These are phyloP conservation scores for Exophiala spinifera DNA, from an alignment of 2,329 filamentous ascomycete genomes.

Conservation along the genomic window DNA sequence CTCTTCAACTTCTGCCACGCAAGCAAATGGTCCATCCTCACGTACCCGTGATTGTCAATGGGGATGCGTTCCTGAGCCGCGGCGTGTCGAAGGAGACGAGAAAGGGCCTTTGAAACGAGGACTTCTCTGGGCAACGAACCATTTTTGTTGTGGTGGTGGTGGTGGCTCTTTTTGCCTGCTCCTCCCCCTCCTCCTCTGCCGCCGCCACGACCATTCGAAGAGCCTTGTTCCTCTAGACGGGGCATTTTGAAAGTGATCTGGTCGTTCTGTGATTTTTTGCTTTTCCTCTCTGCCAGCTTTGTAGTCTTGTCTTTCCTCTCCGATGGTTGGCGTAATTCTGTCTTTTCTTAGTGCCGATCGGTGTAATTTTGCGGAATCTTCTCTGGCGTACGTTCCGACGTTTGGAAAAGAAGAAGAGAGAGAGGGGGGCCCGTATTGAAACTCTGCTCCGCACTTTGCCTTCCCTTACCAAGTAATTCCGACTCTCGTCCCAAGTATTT, in stretches of 20 bases:
- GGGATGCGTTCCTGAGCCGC: constrained; percentile 59
- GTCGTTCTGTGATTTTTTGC: no score
- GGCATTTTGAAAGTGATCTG: neutral
- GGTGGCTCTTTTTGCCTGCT: constrained; percentile 3
- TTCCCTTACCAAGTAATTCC: no score
- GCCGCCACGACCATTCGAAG: neutral
- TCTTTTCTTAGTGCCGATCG: no score
- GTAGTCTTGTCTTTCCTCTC: no score
- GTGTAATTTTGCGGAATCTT: no score
- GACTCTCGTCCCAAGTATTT: no score
- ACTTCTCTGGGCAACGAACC: constrained; percentile 36
- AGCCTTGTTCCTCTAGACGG: neutral
- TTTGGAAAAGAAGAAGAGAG: no score
- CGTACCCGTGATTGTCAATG: constrained; percentile 59
- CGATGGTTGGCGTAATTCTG: no score
- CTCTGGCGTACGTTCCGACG: no score
- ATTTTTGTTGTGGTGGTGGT: neutral
- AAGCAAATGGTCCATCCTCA: constrained; percentile 59
- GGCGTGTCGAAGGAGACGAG: constrained; percentile 58
- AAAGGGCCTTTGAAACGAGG: constrained; percentile 49
- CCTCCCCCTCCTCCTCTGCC: constrained; percentile 3
- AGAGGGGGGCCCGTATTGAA: no score
- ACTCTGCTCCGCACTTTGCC: no score
- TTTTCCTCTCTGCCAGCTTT: no score
- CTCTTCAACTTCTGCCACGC: constrained; percentile 60